These are phyloP conservation scores for Diaporthe citriasiana DNA, from an alignment of 2,329 filamentous ascomycete species.

Conservation along the genomic window DNA sequence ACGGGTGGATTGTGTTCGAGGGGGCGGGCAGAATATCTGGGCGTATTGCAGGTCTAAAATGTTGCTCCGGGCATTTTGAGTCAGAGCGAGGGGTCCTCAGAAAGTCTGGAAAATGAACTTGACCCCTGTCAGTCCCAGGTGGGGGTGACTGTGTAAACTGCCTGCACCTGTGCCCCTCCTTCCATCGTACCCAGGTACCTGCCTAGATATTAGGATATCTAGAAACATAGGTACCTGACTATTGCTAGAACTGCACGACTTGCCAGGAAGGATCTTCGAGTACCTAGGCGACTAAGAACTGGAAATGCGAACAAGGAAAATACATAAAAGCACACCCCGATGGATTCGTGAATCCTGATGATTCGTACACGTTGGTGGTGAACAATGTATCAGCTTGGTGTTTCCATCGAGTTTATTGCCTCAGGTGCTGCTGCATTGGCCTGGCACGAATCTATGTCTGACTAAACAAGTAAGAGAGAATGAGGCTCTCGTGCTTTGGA, in stretches of 20 bases:
- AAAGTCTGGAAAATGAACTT: conserved; percentile 16
- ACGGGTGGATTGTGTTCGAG: neutral
- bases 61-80: conserved; percentile 30
- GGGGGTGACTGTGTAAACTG: conserved; percentile 21
- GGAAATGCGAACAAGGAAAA: too few relatives aligned
- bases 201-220: too few relatives aligned
- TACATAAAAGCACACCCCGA: neutral
- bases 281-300: neutral
- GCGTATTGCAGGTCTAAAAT: conserved; percentile 14
- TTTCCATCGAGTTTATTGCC: too few relatives aligned
- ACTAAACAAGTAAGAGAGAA: neutral
- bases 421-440: neutral
- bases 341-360: neutral
- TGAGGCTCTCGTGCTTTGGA: neutral
- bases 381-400: neutral
- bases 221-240: neutral
- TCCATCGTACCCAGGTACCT: neutral
- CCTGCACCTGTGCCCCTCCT: conserved; percentile 18
- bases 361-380: neutral
- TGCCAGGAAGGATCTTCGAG: neutral
- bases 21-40: neutral
- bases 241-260: neutral
- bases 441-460: neutral
- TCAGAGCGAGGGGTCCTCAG: conserved; percentile 35
- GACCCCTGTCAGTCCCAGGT: conserved; percentile 16